Base-by-base conservation (phyloP, 2,329 filamentous ascomycete species). In the Thielaviopsis musarum region DNA sequence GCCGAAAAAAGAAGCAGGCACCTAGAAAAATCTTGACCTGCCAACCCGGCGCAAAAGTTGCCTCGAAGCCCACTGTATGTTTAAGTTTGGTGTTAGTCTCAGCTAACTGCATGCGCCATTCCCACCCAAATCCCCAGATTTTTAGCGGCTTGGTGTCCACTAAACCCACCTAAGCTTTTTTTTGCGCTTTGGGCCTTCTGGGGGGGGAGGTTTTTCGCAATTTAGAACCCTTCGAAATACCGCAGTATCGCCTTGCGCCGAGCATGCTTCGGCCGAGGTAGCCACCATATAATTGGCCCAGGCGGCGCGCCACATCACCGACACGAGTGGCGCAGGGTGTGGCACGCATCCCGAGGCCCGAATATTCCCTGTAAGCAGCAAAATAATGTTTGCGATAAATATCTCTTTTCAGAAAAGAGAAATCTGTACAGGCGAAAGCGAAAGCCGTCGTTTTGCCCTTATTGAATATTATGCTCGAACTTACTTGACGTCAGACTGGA, bases 251-350 rank as follows among this genome's bases (percentile, higher is more conserved):
- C 60, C 56, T 61, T 61, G 49, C 60, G 57, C 60, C 60, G 60
- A 61, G 60, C 56, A 56, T 22, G 26, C 60, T 61, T 61, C 60
- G 60, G 60, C 60, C 60, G 60, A 61, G 60, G 56, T 28, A 45
- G 55, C 21, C 55, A 24, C 45, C 41, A 19, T 49, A 10, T n/a
- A 19, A 49, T 49, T 49, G n/a, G 45, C 45, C 17, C n/a, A 49
- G 45, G 45, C 45, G 19, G 45, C 45, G 45, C 45, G 45, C 45
- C 45, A 49, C 45, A 49, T 4, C 9, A 10, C 45, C 45, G 9
- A 49, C 9, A 17, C 4, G 17, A 19, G 45, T 49, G 45, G 45
- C 45, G 45, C 45, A 19, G 4, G 17, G 3, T 49, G 45, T 49
- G 45, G 45, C 45, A 9, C n/a, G 45, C 45, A 49, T 49, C 45